Percentiles rank a stretch among this genome's conserved stretches.
Conservation (phyloP, 495 filamentous ascomycete species). For the Annulohypoxylon bovei region DNA sequence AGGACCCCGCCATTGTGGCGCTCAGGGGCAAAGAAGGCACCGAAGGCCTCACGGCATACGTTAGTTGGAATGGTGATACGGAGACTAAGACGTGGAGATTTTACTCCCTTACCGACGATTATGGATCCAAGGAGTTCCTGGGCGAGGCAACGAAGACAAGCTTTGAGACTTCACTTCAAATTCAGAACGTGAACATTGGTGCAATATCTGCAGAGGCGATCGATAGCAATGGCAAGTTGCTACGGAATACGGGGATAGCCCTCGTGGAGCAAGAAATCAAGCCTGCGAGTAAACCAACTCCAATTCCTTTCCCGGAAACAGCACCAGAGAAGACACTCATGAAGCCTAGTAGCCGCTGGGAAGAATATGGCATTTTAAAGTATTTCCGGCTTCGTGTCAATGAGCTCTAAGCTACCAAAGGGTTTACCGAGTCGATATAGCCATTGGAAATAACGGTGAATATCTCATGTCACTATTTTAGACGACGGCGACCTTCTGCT, state of each 20-base stretch:
- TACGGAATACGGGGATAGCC: slow-evolving; percentile 40
- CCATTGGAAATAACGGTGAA: not conserved
- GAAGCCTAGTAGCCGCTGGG: slow-evolving; percentile 6
- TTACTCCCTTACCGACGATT: slow-evolving; percentile 37
- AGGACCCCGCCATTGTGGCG: slow-evolving; percentile 48
- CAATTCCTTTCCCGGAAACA: not conserved
- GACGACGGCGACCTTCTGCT: not conserved
- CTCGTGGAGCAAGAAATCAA: slow-evolving; percentile 43
- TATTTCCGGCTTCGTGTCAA: slow-evolving; percentile 12
- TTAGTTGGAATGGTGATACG: slow-evolving; percentile 55
- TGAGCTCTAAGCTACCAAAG: not conserved
- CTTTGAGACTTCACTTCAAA: slow-evolving; percentile 49
- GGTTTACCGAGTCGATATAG: no score
- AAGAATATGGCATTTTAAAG: slow-evolving; percentile 18
- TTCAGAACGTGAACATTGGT: slow-evolving; percentile 15
- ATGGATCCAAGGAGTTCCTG: slow-evolving; percentile 41
- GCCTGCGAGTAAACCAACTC: not conserved
- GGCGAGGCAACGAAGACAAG: slow-evolving; percentile 43
- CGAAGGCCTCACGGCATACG: slow-evolving; percentile 44
- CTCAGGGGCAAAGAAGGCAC: slow-evolving; percentile 34
- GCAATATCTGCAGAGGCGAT: slow-evolving; percentile 47
- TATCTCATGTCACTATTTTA: not conserved
- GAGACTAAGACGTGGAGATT: slow-evolving; percentile 50
- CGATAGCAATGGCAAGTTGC: slow-evolving; percentile 35
- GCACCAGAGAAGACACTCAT: not conserved